Conservation (phyloP, 768 basidiomycete species). For the Mycena alexandri region DNA sequence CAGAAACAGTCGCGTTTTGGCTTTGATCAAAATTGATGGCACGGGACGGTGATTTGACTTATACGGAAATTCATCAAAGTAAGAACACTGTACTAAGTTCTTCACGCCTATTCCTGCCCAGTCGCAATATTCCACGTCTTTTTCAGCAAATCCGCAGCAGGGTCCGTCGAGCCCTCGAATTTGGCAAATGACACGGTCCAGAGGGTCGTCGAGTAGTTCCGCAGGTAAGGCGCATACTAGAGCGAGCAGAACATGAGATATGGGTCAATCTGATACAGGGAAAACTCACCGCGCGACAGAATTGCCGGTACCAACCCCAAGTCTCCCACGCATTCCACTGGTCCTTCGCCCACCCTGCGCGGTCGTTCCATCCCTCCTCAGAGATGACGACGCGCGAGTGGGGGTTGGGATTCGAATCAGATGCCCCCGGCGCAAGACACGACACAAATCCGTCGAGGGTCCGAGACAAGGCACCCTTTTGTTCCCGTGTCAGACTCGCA, state of each 20-base stretch:
- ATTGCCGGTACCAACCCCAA: constrained; percentile 93
- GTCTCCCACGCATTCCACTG: constrained; percentile 91
- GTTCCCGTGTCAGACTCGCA: constrained; percentile 79
- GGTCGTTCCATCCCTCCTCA: constrained; percentile 77
- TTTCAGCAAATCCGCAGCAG: constrained; percentile 69
- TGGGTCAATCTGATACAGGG: background rate
- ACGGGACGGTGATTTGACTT: constrained; percentile 31
- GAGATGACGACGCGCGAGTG: constrained; percentile 69
- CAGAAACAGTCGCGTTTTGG: constrained; percentile 19
- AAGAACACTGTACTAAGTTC: too few relatives aligned
- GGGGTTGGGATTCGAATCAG: constrained; percentile 61
- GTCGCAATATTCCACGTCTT: constrained; percentile 80
- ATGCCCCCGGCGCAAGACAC: constrained; percentile 62
- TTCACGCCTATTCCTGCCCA: constrained; percentile 58
- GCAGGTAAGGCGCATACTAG: constrained; percentile 85
- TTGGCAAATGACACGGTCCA: constrained; percentile 76
- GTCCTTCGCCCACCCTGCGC: constrained; percentile 74
- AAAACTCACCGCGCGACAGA: constrained; percentile 79
- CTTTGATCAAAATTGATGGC: background rate
- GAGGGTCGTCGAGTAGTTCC: constrained; percentile 79
- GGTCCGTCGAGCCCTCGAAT: constrained; percentile 69
- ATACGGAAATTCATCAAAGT: too few relatives aligned
- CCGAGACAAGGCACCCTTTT: constrained; percentile 78
- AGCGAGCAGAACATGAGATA: constrained; percentile 11
- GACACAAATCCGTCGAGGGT: constrained; percentile 83